Percentiles rank a stretch among this genome's conserved stretches.
Conservation (phyloP, 352 stramenopile genomes). For the Globisporangium camurandrum region DNA sequence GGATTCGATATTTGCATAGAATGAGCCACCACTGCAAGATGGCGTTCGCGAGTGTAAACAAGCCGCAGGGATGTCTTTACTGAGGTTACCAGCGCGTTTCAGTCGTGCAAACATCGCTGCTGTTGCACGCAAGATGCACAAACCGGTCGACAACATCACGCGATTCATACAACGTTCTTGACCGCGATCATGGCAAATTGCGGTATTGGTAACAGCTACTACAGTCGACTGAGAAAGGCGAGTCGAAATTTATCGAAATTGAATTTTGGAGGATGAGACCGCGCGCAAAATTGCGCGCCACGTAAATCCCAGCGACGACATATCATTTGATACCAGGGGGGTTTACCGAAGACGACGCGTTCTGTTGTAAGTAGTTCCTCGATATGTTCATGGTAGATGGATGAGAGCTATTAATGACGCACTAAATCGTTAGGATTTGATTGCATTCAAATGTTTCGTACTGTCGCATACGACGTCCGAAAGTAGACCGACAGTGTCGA, state of each 20-base stretch:
- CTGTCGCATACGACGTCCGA: no score
- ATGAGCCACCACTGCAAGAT: no score
- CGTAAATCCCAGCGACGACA: constrained; percentile 79
- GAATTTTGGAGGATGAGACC: constrained; percentile 71
- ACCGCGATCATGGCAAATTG: constrained; percentile 63
- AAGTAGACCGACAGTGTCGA: no score
- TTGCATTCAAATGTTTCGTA: no score
- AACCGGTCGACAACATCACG: constrained; percentile 67
- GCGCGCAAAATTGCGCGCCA: constrained; percentile 70
- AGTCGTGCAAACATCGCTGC: constrained; percentile 66
- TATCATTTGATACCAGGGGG: constrained; percentile 88
- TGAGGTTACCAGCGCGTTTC: constrained; percentile 77
- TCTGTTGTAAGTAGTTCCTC: no score
- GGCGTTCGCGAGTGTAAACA: constrained; percentile 84
- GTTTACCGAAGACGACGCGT: constrained; percentile 97
- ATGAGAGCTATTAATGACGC: no score
- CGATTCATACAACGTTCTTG: constrained; percentile 63
- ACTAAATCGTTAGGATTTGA: no score
- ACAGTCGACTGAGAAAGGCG: constrained; percentile 85
- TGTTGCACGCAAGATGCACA: constrained; percentile 79
- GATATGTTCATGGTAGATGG: no score
- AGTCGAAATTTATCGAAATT: constrained; percentile 84
- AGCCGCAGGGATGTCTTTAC: constrained; percentile 82
- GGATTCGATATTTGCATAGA: no score
- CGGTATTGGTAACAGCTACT: constrained; percentile 79